Evolutionary conservation across 2,329 filamentous ascomycete species (phyloP).

Genomic region (Diaporthe sp.): DNA sequence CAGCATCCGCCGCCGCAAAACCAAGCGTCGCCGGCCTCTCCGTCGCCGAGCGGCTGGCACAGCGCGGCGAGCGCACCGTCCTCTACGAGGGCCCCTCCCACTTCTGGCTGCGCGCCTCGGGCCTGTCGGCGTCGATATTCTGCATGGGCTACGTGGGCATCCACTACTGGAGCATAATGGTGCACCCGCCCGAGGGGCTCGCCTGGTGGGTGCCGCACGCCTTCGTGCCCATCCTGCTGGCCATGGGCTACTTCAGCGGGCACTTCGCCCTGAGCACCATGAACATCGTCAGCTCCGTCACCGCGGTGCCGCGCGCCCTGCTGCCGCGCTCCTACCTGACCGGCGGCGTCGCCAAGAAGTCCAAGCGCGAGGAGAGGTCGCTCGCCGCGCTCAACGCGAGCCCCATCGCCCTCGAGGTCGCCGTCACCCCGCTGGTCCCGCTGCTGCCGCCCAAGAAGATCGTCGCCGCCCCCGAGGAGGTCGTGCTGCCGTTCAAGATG

Average conservation of each 20-base stretch:
- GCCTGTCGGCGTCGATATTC: constrained; percentile 67
- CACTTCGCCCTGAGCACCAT: constrained; percentile 70
- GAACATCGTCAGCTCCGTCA: constrained; percentile 69
- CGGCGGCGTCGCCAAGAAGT: constrained; percentile 7
- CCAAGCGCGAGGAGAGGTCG: constrained; percentile 20
- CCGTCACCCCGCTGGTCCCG: constrained; percentile 63
- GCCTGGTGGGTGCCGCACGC: constrained; percentile 68
- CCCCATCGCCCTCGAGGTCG: constrained; percentile 65
- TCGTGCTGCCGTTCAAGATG: constrained; percentile 50
- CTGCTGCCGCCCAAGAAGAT: constrained; percentile 59
- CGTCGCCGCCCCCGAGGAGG: constrained; percentile 51
- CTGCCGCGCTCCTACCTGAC: constrained; percentile 32
- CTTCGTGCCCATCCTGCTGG: constrained; percentile 69
- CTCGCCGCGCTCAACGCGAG: constrained; percentile 33
- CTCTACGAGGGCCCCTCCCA: constrained; percentile 77
- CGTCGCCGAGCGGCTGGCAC: constrained; percentile 68
- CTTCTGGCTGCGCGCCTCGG: constrained; percentile 71
- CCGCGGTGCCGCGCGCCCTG: constrained; percentile 59
- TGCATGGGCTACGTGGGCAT: constrained; percentile 64
- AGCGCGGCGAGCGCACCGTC: constrained; percentile 66
- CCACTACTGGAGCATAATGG: constrained; percentile 63
- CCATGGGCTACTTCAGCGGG: constrained; percentile 71
- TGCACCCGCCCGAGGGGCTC: constrained; percentile 63
- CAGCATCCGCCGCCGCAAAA: background rate
- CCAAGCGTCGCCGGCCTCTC: constrained; percentile 39